A percentile compares a stretch with the other conserved stretches of the same genome.
Conservation (phyloP, 805 yeast species). For the Yamadazyma sp. region DNA sequence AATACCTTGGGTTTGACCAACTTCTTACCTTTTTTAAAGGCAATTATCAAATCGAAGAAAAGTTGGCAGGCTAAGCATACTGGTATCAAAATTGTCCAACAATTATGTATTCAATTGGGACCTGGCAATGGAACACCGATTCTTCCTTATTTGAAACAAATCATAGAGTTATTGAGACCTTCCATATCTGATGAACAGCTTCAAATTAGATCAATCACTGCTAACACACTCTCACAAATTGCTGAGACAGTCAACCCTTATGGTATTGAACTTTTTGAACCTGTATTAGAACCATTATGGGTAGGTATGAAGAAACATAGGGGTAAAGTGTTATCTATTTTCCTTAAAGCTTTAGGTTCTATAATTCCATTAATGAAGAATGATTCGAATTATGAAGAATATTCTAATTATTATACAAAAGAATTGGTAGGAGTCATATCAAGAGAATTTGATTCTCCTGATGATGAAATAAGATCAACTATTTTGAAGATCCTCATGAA, state of each 20-base stretch:
- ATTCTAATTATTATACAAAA: conserved; percentile 70
- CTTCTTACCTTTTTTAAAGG: conserved; percentile 74
- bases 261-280: conserved; percentile 86
- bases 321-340: conserved; percentile 74
- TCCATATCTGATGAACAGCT: conserved; percentile 66
- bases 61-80: conserved; percentile 84
- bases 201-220: conserved; percentile 67
- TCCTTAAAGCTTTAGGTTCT: conserved; percentile 72
- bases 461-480: conserved; percentile 80
- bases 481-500: conserved; percentile 66
- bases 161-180: conserved; percentile 59
- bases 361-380: conserved; percentile 80
- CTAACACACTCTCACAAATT: conserved; percentile 64
- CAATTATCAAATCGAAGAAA: conserved; percentile 73
- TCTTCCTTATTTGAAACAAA: conserved; percentile 65
- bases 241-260: conserved; percentile 85
- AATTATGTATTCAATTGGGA: conserved; percentile 66
- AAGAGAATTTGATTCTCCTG: conserved; percentile 77
- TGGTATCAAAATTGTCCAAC: conserved; percentile 75
- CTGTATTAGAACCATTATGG: conserved; percentile 75
- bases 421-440: conserved; percentile 66
- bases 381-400: conserved; percentile 53
- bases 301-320: conserved; percentile 70
- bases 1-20: conserved; percentile 70
- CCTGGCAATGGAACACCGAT: conserved; percentile 51